Evolutionary conservation across 306 rosid species (phyloP), one percentile per base, ranked within the genome.

Genomic region (Begonia masoniana): DNA sequence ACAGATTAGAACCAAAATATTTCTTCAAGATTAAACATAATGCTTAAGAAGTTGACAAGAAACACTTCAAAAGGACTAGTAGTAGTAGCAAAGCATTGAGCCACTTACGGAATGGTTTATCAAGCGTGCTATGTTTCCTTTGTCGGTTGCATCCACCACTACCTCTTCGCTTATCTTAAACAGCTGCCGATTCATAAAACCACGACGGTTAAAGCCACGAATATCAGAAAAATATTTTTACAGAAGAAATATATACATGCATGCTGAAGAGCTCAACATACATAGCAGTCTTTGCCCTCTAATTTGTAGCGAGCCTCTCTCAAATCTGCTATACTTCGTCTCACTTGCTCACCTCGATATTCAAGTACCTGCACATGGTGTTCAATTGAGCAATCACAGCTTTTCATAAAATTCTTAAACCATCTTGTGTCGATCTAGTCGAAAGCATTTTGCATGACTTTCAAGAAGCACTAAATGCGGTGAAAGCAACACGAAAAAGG

Each of bases 141-240:
- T 92, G 46, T 92, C 95, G 4, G 99, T 92, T 54, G 99, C 99
- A 62, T 92, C 99, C 59, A 92, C 99, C 65, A 92, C 99, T 51
- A 92, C 99, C 67, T 92, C 99, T 76, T 92, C 99, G 41, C 99
- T 83, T 59, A 92, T 92, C 80, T 92, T 92, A 65, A 92, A 92
- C 42, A 92, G 82, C 99, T 92, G 85, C 69, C 71, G 47, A 68
- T 55, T 57, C 3, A 42, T 69, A 49, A 54, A 35, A 51, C 13
- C 4, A 26, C 10, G 51, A 53, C 13, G 51, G 47, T 64, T 61
- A 55, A 64, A 52, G 43, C 19, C 57, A 39, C 52, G 45, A 60
- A 41, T 50, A 16, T 15, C 17, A 52, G 51, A 53, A 51, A 21
- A 43, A n/a, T 6, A 15, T 39, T 10, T 54, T 54, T 7, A n/a